Evolutionary conservation across 2,329 filamentous ascomycete species (phyloP).

Genomic region (Periconia macrospinosa): DNA sequence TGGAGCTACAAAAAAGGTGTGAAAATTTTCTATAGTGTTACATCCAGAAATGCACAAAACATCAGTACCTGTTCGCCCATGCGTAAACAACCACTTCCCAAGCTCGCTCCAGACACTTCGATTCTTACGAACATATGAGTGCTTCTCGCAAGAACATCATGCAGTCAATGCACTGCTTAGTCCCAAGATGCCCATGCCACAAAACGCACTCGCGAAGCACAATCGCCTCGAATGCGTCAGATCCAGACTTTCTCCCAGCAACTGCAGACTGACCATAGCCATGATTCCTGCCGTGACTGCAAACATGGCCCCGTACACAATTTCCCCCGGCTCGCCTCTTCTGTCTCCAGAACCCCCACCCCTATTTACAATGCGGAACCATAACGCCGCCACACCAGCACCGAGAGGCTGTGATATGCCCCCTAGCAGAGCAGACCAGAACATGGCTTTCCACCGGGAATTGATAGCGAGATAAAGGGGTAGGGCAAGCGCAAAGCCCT

Average conservation of each 20-base stretch:
- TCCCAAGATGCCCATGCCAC: conserved; percentile 86
- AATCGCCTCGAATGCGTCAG: conserved; percentile 77
- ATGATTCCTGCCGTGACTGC: conserved; percentile 91
- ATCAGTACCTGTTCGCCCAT: too few species aligned
- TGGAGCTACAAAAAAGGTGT: too few species aligned
- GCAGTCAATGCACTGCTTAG: conserved; percentile 83
- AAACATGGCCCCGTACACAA: conserved; percentile 78
- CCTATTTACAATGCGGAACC: conserved; percentile 73
- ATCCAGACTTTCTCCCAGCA: conserved; percentile 84
- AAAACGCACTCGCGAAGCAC: conserved; percentile 78
- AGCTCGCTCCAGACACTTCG: not conserved
- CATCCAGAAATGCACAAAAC: too few species aligned
- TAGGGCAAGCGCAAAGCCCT: conserved; percentile 91
- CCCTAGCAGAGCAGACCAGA: conserved; percentile 80
- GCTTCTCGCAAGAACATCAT: conserved; percentile 3
- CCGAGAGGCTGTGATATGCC: conserved; percentile 86
- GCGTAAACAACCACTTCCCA: not conserved
- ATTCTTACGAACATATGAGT: too few species aligned
- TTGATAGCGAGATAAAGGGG: conserved; percentile 89
- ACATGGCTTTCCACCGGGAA: conserved; percentile 77
- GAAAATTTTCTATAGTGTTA: too few species aligned
- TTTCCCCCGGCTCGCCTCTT: conserved; percentile 54
- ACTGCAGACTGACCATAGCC: conserved; percentile 86
- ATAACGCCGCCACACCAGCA: conserved; percentile 79
- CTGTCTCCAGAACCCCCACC: conserved; percentile 47